Evolutionary conservation across 2,329 filamentous ascomycete species (phyloP), one percentile per base, ranked within the genome.

Genomic region (Talaromyces funiculosus): DNA sequence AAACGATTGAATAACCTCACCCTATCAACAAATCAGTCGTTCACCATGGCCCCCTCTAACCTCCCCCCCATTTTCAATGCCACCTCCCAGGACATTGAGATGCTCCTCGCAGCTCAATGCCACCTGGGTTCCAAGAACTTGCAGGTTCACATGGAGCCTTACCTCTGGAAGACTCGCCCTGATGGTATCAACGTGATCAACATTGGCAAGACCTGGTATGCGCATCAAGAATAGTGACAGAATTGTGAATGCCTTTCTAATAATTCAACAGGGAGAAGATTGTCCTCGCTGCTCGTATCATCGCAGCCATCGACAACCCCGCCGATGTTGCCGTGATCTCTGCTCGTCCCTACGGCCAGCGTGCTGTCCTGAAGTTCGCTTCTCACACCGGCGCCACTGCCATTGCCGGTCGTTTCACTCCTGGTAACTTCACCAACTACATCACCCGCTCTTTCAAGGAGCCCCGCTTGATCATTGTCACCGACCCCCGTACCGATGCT

Each of bases 361-460:
- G 94, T 83, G 93, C 94, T 73, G 95, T 99, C 77, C 90, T 99
- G 80, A 99, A 99, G 89, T 99, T 99, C 84, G 94, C 94, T 75
- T 84, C 92, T 68, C 94, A 99, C 89, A 99, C 94, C 70, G 94
- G 94, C 79, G 92, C 95, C 75, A 90, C 92, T 75, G 90, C 94
- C 80, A 99, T 99, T 77, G 95, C 94, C 75, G 94, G 94, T 84
- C 94, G 94, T 80, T 99, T 99, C 90, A 99, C 94, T 78, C 94
- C 94, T 79, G 94, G 94, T 90, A 96, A 93, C 82, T 99, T 99
- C 89, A 99, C 94, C 86, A 99, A 99, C 88, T 99, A 99, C 90
- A 99, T 99, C 89, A 99, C 95, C 81, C 93, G 94, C 77, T 97
- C 94, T 69, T 99, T 99, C 92, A 97, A 97, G 89, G 94, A 99